phyloP scores from a whole-genome alignment of 2,329 filamentous ascomycete species.

The Aspergillus glaucus region DNA sequence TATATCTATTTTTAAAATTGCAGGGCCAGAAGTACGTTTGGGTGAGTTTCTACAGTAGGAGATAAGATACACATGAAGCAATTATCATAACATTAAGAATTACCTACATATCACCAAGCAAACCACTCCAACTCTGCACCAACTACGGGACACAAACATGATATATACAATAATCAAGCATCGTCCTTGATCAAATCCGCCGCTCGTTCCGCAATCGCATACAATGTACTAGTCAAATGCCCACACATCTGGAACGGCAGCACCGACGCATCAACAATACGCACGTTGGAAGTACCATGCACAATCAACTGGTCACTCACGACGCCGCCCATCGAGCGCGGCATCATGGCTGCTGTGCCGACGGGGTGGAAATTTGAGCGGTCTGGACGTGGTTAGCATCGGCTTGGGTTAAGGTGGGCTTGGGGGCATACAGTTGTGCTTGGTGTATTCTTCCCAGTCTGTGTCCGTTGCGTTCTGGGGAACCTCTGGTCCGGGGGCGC shows the following conservation, averaged over 20 bases:
- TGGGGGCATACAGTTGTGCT: constrained; percentile 18
- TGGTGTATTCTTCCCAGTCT: constrained; percentile 20
- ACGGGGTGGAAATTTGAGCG: constrained; percentile 24
- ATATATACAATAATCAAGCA: background rate
- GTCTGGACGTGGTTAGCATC: constrained; percentile 6
- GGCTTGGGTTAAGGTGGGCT: background rate
- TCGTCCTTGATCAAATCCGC: constrained; percentile 24
- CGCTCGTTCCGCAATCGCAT: constrained; percentile 24
- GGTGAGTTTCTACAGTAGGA: too few species aligned
- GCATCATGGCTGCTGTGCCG: constrained; percentile 25
- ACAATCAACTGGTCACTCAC: constrained; percentile 23
- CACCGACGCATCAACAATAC: constrained; percentile 26
- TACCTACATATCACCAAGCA: too few species aligned
- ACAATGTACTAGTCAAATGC: constrained; percentile 20
- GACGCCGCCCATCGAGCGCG: constrained; percentile 25
- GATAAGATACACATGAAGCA: background rate
- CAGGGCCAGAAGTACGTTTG: too few species aligned
- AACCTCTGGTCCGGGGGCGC: constrained; percentile 17
- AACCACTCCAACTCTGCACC: background rate
- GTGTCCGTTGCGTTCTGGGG: constrained; percentile 13
- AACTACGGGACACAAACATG: background rate
- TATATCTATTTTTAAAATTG: too few species aligned
- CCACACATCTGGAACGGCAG: constrained; percentile 22
- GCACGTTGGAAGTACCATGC: constrained; percentile 25
- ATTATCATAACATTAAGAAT: too few species aligned